Evolutionary conservation across 2,329 filamentous ascomycete species (phyloP).

Genomic region (Colletotrichum spinosum): DNA sequence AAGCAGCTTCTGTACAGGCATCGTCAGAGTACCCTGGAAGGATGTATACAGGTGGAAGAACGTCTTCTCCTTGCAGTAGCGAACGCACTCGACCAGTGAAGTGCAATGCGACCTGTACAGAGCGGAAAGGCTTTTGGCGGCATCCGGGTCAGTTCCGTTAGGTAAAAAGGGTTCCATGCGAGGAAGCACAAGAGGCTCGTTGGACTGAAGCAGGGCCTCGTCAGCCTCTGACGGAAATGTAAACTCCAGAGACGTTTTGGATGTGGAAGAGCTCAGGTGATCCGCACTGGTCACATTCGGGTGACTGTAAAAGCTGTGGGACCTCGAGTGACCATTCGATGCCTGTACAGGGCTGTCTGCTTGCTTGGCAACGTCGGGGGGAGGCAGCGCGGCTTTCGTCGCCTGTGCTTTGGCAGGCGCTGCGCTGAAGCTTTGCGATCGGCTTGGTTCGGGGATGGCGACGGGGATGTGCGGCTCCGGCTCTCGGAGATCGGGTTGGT

Average conservation of each 20-base stretch:
- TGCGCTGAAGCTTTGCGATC: constrained; percentile 64
- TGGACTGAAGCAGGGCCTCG: constrained; percentile 65
- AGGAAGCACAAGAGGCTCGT: constrained; percentile 83
- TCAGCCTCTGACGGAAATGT: constrained; percentile 71
- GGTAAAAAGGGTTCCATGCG: constrained; percentile 86
- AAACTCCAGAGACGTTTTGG: constrained; percentile 69
- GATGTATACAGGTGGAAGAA: constrained; percentile 96
- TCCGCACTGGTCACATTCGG: constrained; percentile 67
- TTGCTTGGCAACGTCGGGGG: constrained; percentile 44
- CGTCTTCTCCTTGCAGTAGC: constrained; percentile 96
- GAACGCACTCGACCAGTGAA: constrained; percentile 92
- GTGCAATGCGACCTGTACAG: constrained; percentile 96
- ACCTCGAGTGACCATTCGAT: constrained; percentile 46
- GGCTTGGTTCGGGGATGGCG: constrained; percentile 61
- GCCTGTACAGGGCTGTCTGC: constrained; percentile 29
- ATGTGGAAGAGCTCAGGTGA: constrained; percentile 66
- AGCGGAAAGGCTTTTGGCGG: constrained; percentile 85
- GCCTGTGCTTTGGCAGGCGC: constrained; percentile 44
- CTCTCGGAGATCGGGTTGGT: constrained; percentile 61
- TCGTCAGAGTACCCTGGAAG: constrained; percentile 95
- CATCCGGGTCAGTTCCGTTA: constrained; percentile 83
- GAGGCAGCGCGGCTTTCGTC: constrained; percentile 40
- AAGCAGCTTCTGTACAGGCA: constrained; percentile 94
- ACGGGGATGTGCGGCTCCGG: constrained; percentile 59
- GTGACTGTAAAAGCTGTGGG: constrained; percentile 69